Evolutionary conservation across 768 basidiomycete genomes (phyloP), one percentile per base, ranked within the genome.

Genomic region (Trametes cingulata): DNA sequence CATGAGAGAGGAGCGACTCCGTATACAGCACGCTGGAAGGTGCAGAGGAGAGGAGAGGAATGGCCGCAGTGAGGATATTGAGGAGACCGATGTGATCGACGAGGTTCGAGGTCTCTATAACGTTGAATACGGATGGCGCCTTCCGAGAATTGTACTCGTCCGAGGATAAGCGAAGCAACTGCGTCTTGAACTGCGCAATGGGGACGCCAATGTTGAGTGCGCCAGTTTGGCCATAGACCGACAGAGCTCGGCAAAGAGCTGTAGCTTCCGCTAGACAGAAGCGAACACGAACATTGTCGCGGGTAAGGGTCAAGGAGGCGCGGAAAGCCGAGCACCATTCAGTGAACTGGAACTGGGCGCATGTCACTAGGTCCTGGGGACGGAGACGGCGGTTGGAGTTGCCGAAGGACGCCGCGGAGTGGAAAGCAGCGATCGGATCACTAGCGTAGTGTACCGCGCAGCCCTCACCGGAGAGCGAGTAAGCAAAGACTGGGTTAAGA

Each of bases 101-200:
- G 25, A 84, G 69, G 58, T 83, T 82, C 19, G 81, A 82, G 0
- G 82, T 78, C 35, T 84, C 80, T 36, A 84, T 78, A 53, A 80
- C 72, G 58, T 78, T 71, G 63, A 82, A 84, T 1, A 56, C 46
- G 9, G 68, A 35, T 1, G 81, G 80, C 5, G 73, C 73, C 2
- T 55, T 46, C 24, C 5, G 40, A 29, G 7, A 53, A 51, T 33
- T 33, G 61, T 80, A 78, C 50, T 76, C 74, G 10, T 62, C 69
- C 2, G 61, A 52, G 42, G 74, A 66, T 8, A 82, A 68, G 22
- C 58, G 42, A 33, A 80, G 72, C 35, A 67, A 64, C 0, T 68
- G 48, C 0, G 68, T 67, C 10, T 74, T 75, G 79, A 78, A 82
- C 3, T 69, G 68, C 1, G 68, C 65, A 29, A 70, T 60, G 48